A percentile compares a stretch with the other conserved stretches of the same genome.
phyloP scores from a whole-genome alignment of 768 basidiomycete species.

The Lactarius hatsudake region DNA sequence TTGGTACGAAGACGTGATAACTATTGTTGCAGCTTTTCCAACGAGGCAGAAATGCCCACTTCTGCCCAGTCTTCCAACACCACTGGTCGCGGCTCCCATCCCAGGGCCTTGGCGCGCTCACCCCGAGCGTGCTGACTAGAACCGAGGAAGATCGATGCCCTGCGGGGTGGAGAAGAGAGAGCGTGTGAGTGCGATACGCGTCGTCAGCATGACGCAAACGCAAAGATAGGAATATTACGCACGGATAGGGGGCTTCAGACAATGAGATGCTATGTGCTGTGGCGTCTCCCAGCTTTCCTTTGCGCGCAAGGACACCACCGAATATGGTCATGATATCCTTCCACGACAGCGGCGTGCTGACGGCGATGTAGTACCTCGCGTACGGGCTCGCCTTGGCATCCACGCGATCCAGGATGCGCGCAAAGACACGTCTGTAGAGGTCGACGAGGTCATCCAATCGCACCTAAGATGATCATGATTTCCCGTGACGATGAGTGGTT shows the following conservation, averaged over 20 bases:
- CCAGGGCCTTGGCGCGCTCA: slow-evolving; percentile 8
- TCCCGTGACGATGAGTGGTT: neutral
- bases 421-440: slow-evolving; percentile 17
- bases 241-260: slow-evolving; percentile 7
- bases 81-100: slow-evolving; percentile 9
- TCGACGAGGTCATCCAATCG: slow-evolving; percentile 15
- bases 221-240: neutral
- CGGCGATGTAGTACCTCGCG: slow-evolving; percentile 19
- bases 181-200: neutral
- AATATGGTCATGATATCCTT: slow-evolving; percentile 8
- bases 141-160: slow-evolving; percentile 9
- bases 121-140: slow-evolving; percentile 6
- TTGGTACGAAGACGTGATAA: neutral
- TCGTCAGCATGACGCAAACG: neutral
- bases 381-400: slow-evolving; percentile 19
- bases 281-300: slow-evolving; percentile 12
- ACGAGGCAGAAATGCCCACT: neutral
- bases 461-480: neutral
- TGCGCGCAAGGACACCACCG: neutral
- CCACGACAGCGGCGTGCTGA: slow-evolving; percentile 5
- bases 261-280: slow-evolving; percentile 8
- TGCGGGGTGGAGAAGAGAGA: neutral
- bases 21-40: slow-evolving; percentile 1
- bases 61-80: slow-evolving; percentile 8
- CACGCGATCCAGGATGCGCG: neutral